These are phyloP conservation scores for Botrytis cinerea DNA, from an alignment of 2,329 filamentous ascomycete genomes.

Conservation along the genomic window DNA sequence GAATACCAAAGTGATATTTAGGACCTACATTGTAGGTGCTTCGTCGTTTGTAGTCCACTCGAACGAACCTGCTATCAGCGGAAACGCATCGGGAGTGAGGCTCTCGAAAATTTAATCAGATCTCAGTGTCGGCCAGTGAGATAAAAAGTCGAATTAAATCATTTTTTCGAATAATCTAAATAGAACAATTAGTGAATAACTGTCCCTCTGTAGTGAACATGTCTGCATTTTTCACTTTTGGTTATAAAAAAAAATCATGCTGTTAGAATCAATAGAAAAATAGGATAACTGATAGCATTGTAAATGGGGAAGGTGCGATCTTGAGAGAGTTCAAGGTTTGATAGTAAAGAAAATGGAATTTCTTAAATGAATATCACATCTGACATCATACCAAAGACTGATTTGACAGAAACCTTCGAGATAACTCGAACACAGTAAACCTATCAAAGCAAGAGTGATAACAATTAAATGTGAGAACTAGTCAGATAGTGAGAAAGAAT, in stretches of 20 bases:
- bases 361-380: background rate
- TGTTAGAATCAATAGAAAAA: background rate
- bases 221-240: background rate
- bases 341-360: background rate
- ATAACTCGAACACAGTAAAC: background rate
- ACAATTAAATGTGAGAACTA: background rate
- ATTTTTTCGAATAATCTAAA: background rate
- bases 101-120: background rate
- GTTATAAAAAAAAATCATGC: background rate
- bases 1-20: background rate
- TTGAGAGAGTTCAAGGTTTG: background rate
- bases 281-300: background rate
- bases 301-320: accelerated
- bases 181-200: background rate
- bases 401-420: background rate
- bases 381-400: background rate
- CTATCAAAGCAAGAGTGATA: background rate
- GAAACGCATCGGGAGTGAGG: background rate
- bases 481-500: background rate
- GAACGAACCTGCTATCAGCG: background rate
- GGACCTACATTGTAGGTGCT: background rate
- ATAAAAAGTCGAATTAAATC: background rate
- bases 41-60: background rate
- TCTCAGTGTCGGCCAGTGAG: background rate
- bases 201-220: background rate